Base-by-base conservation (phyloP, 306 rosid species). In the Cucurbita pepo region DNA sequence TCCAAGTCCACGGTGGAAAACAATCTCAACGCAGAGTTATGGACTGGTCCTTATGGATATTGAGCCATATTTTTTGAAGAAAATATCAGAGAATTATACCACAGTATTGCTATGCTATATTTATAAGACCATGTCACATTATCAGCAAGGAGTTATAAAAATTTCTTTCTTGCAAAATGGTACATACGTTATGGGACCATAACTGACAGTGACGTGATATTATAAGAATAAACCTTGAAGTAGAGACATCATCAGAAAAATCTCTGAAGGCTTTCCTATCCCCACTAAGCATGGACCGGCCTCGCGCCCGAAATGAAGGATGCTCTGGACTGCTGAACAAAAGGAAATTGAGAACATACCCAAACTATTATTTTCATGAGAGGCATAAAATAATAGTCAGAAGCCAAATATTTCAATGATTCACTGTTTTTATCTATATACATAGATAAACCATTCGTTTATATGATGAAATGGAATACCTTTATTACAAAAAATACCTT, bases 211-310 rank as follows among this genome's bases (percentile, higher is more conserved):
- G 22, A 22, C 73, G 4, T 22, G 56, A 47, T 47, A 25, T 8
- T 22, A 48, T 47, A 71, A 63, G 69, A 71, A 56, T 74, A 74
- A 83, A 95, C 99, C 99, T 95, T 85, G 97, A 86, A 67, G 91
- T 78, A 70, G 99, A 84, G 74, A 85, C 86, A 61, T 86, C 99
- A 84, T 91, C 97, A 65, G 90, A 76, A 86, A 82, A 95, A 72
- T 84, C 97, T 89, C 86, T 82, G 82, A 90, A 86, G 72, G 87
- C 60, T 78, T 88, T 83, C 88, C 90, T 83, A 79, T 87, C 97
- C 80, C 99, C 97, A 79, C 99, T 82, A 77, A 95, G 99, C 88
- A 95, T 84, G 78, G 99, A 95, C 80, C 89, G 91, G 41, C 87
- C 95, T 75, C 95, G 96, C 74, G 88, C 90, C 79, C 89, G 91